Percentiles rank a stretch among this genome's conserved stretches.
phyloP scores from a whole-genome alignment of 2,329 filamentous ascomycete genomes.

The Epichloe elymi region DNA sequence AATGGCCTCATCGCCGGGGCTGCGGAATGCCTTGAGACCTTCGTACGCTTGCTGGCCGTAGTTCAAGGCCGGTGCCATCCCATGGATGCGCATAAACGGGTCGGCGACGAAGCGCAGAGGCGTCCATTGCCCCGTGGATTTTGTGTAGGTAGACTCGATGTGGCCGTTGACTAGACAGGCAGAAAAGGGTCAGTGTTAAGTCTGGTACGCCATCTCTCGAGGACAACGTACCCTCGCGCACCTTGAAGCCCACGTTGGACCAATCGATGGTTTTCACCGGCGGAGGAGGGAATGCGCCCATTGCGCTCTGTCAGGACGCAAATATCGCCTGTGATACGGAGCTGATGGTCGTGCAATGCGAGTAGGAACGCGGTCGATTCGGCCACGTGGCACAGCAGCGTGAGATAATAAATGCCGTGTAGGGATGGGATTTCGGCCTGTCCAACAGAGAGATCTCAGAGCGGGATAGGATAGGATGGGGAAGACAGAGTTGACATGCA shows the following conservation, averaged over 20 bases:
- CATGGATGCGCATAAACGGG: conserved; percentile 79
- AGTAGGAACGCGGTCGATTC: neutral
- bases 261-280: conserved; percentile 80
- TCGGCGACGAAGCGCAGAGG: conserved; percentile 66
- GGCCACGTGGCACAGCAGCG: neutral
- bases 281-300: conserved; percentile 58
- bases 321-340: neutral
- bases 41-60: conserved; percentile 98
- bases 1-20: conserved; percentile 54
- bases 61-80: conserved; percentile 90
- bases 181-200: neutral
- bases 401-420: too few relatives aligned
- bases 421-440: too few relatives aligned
- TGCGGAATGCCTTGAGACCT: conserved; percentile 92
- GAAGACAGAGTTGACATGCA: neutral
- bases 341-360: neutral
- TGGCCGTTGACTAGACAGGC: conserved; percentile 83
- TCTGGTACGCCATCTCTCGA: too few relatives aligned
- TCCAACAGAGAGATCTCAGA: neutral
- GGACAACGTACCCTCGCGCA: conserved; percentile 60
- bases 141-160: conserved; percentile 74
- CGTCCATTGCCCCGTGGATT: conserved; percentile 63
- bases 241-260: conserved; percentile 82
- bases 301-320: conserved; percentile 10
- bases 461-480: neutral